Evolutionary conservation across 441 rosid species (phyloP).

Genomic region (Dalechampia spathulata): DNA sequence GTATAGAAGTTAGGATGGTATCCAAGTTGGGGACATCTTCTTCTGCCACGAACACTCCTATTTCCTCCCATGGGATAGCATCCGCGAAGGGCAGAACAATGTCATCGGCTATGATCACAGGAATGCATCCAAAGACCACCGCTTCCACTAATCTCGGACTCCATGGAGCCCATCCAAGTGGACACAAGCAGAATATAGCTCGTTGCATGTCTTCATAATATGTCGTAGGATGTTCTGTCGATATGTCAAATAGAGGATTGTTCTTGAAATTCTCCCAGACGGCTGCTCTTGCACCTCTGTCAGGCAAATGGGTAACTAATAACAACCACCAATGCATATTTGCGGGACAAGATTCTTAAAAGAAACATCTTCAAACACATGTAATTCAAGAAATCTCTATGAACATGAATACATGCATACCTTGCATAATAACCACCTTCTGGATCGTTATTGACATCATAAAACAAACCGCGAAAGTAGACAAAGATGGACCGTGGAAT

Average conservation of each 20-base stretch:
- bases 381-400: no score
- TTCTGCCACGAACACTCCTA: constrained; percentile 77
- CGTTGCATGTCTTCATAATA: constrained; percentile 97
- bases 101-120: constrained; percentile 89
- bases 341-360: no score
- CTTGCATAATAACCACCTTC: constrained; percentile 97
- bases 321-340: no score
- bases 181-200: constrained; percentile 82
- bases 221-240: constrained; percentile 87
- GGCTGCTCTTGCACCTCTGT: constrained; percentile 95
- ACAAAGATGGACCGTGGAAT: constrained; percentile 84
- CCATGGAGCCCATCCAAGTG: constrained; percentile 98
- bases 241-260: constrained; percentile 84
- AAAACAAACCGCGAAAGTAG: constrained; percentile 88
- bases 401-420: constrained; percentile 24
- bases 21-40: constrained; percentile 74
- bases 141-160: constrained; percentile 97
- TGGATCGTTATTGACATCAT: constrained; percentile 85
- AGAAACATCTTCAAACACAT: no score
- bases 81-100: constrained; percentile 88
- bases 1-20: constrained; percentile 70
- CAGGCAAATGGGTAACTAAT: no score
- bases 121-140: constrained; percentile 92
- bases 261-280: constrained; percentile 97
- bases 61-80: constrained; percentile 95